Evolutionary conservation across 768 basidiomycete genomes (phyloP).

Genomic region (Punctularia strigosozonata): DNA sequence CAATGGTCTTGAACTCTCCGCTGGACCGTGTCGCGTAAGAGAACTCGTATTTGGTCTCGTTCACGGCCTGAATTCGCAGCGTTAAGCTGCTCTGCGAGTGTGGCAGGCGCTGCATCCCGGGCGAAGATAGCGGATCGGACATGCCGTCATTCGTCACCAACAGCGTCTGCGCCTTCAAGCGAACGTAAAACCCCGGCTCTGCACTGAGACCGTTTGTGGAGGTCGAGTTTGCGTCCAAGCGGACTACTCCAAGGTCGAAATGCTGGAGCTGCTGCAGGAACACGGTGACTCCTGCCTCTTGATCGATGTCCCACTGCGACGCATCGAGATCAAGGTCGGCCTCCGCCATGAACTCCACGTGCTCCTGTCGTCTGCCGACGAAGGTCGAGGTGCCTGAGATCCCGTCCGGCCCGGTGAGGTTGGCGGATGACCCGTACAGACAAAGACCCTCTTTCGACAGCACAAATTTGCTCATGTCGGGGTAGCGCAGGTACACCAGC

Average conservation of each 20-base stretch:
- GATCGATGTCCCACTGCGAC: slow-evolving; percentile 10
- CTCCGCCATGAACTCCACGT: slow-evolving; percentile 16
- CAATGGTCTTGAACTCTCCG: slow-evolving; percentile 4
- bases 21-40: slow-evolving; percentile 1
- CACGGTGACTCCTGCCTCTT: slow-evolving; percentile 20
- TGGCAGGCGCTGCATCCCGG: slow-evolving; percentile 4
- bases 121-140: slow-evolving; percentile 6
- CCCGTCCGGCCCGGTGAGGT: slow-evolving; percentile 18
- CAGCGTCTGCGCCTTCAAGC: slow-evolving; percentile 6
- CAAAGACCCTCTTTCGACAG: slow-evolving; percentile 12
- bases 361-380: slow-evolving; percentile 19
- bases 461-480: slow-evolving; percentile 12
- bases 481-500: slow-evolving; percentile 19
- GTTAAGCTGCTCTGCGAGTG: not conserved
- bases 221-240: slow-evolving; percentile 4
- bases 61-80: slow-evolving; percentile 8
- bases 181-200: too few relatives aligned
- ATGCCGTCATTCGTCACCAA: slow-evolving; percentile 6
- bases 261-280: slow-evolving; percentile 17
- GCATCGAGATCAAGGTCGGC: slow-evolving; percentile 14
- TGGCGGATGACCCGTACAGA: slow-evolving; percentile 11
- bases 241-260: slow-evolving; percentile 10
- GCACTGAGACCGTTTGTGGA: not conserved
- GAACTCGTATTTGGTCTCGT: slow-evolving; percentile 8
- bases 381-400: slow-evolving; percentile 18